These are phyloP conservation scores for Naganishia liquefaciens DNA, from an alignment of 1,284 basidiomycete genomes.

Conservation along the genomic window DNA sequence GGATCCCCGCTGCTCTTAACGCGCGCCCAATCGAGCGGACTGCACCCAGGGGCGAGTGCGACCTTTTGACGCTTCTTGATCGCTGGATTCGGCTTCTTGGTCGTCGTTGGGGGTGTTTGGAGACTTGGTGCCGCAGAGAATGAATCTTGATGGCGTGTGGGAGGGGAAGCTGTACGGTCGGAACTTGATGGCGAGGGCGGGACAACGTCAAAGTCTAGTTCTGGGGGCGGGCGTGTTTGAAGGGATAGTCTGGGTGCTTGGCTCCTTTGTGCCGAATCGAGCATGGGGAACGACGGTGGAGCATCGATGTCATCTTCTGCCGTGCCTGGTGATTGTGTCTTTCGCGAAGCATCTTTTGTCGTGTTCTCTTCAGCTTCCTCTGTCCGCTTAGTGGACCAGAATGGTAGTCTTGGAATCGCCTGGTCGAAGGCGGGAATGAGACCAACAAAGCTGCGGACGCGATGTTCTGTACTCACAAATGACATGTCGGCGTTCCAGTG, in stretches of 20 bases:
- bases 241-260: conserved; percentile 50
- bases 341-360: conserved; percentile 37
- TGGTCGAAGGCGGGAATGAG: not conserved
- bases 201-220: conserved; percentile 23
- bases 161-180: conserved; percentile 51
- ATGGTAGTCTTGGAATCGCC: conserved; percentile 23
- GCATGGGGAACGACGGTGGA: conserved; percentile 79
- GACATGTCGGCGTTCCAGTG: not conserved
- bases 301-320: conserved; percentile 64
- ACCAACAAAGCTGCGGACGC: not conserved
- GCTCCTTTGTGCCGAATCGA: conserved; percentile 77
- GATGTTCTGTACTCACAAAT: not conserved
- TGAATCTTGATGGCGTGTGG: conserved; percentile 60
- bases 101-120: conserved; percentile 63
- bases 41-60: conserved; percentile 84
- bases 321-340: too few relatives aligned
- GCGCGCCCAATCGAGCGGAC: conserved; percentile 91
- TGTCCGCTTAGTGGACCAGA: conserved; percentile 9
- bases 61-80: conserved; percentile 74
- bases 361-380: conserved; percentile 55
- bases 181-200: conserved; percentile 36
- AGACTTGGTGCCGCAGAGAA: conserved; percentile 43
- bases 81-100: conserved; percentile 47
- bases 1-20: conserved; percentile 70
- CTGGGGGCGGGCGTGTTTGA: conserved; percentile 18